Percentiles rank a stretch among this genome's conserved stretches.
Conservation (phyloP, 2,329 filamentous ascomycete genomes). For the Aureobasidium pullulans region DNA sequence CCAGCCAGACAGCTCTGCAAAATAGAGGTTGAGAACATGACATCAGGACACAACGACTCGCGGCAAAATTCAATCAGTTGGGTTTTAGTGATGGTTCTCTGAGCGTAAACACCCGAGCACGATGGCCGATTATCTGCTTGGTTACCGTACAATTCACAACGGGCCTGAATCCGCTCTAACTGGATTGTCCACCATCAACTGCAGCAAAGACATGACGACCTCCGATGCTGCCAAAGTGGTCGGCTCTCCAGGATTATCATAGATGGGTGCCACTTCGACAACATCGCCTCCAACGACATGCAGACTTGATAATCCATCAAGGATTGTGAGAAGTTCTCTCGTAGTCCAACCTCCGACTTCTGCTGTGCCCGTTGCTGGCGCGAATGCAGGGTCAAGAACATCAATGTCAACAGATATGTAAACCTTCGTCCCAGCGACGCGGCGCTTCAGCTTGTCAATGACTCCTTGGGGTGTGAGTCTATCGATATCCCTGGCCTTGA, state of each 20-base stretch:
- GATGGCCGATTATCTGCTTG: too few species aligned
- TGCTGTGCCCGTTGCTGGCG: constrained; percentile 52
- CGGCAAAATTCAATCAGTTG: too few species aligned
- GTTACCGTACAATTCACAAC: too few species aligned
- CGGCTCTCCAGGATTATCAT: constrained; percentile 54
- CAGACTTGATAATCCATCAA: constrained; percentile 51
- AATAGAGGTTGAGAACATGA: too few species aligned
- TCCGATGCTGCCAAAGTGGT: constrained; percentile 51
- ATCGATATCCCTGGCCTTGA: constrained; percentile 51
- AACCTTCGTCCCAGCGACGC: constrained; percentile 46
- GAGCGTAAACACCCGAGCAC: too few species aligned
- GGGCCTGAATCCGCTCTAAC: not conserved
- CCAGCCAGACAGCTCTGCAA: too few species aligned
- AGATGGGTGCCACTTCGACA: constrained; percentile 54
- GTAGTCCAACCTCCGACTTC: constrained; percentile 57
- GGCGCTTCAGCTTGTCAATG: constrained; percentile 41
- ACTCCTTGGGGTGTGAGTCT: constrained; percentile 40
- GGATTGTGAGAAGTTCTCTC: constrained; percentile 50
- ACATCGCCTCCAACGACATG: constrained; percentile 54
- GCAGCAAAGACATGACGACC: constrained; percentile 44
- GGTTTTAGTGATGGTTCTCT: too few species aligned
- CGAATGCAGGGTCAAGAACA: constrained; percentile 49
- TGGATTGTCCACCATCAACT: constrained; percentile 36
- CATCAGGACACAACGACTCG: too few species aligned
- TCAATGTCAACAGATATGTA: constrained; percentile 53